phyloP scores from a whole-genome alignment of 495 filamentous ascomycete species.

The Penicillium dipodomyicola region DNA sequence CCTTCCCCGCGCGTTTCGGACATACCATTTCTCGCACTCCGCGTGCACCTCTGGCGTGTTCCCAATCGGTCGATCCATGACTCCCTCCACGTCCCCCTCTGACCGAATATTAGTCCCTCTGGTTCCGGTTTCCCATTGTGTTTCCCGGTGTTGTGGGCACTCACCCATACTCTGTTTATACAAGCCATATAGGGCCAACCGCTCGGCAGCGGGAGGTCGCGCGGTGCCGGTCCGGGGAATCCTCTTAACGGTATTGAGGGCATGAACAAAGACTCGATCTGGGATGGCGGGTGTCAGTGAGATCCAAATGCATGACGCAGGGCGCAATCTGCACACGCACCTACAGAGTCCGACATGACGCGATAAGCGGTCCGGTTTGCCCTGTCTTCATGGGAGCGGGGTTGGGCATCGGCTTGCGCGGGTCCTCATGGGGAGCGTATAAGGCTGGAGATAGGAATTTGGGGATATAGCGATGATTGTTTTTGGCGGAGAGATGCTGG shows the following conservation, averaged over 20 bases:
- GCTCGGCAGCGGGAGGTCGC: slow-evolving; percentile 79
- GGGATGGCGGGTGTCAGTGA: background rate
- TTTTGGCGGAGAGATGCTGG: background rate
- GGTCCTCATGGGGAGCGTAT: slow-evolving; percentile 27
- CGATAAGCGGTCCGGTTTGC: slow-evolving; percentile 27
- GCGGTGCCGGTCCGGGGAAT: slow-evolving; percentile 89
- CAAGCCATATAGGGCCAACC: slow-evolving; percentile 89
- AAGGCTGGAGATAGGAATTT: background rate
- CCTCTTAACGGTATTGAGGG: slow-evolving; percentile 95
- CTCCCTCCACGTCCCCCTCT: slow-evolving; percentile 91
- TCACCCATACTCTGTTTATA: slow-evolving; percentile 96
- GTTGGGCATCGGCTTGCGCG: slow-evolving; percentile 30
- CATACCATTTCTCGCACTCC: slow-evolving; percentile 63
- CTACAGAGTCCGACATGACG: slow-evolving; percentile 57
- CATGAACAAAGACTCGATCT: slow-evolving; percentile 99
- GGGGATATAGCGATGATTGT: background rate
- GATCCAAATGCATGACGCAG: background rate
- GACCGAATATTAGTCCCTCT: slow-evolving; percentile 9
- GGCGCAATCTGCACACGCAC: slow-evolving; percentile 33
- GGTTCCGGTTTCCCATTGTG: background rate
- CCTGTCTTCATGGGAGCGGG: slow-evolving; percentile 38
- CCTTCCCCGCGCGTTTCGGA: background rate
- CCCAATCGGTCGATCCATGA: slow-evolving; percentile 78
- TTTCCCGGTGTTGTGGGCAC: background rate
- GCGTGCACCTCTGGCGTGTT: slow-evolving; percentile 51